Evolutionary conservation across 2,329 filamentous ascomycete genomes (phyloP), one percentile per base, ranked within the genome.

Genomic region (Aciculosporium take): DNA sequence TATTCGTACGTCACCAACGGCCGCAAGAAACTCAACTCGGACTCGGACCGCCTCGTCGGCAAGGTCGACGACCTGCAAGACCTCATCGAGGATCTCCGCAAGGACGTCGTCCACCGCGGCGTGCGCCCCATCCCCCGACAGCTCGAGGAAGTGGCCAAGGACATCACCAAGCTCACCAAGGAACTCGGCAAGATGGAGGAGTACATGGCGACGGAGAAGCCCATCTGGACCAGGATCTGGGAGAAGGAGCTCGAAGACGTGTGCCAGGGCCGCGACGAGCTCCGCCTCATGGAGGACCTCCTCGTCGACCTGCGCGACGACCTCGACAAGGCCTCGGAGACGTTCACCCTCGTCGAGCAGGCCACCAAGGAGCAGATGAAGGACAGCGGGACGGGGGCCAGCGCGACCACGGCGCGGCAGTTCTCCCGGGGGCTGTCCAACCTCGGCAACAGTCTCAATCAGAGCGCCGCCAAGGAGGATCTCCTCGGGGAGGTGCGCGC

Each of bases 151-250:
- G 88, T 95, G 17, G 81, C 82, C 49, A 93, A 91, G 62, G 89
- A 96, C 52, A 87, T 98, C 47, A 78, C 79, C 37, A 64, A 71
- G 42, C 79, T 91, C 25, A 83, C 79, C 37, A 81, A 86, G 55
- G 88, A 95, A 55, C 76, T 98, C 47, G 91, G 85, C 72, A 88
- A 84, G 64, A 81, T 98, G 73, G 84, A 94, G 57, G 88, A 94
- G 13, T 94, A 84, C 66, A 75, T 98, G 65, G 81, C 79, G 52
- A 76, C 77, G 36, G 91, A 98, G 71, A 94, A 94, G 61, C 91
- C 91, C 0, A 71, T 95, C 44, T 98, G 91, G 89, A 95, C 87
- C 41, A 95, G 95, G 74, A 94, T 96, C 49, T 98, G 91, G 91
- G 89, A 96, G 72, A 88, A 93, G 63, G 88, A 96, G 60, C 69